Evolutionary conservation across 2,329 filamentous ascomycete genomes (phyloP), one percentile per base, ranked within the genome.

Genomic region (Colletotrichum lentis): DNA sequence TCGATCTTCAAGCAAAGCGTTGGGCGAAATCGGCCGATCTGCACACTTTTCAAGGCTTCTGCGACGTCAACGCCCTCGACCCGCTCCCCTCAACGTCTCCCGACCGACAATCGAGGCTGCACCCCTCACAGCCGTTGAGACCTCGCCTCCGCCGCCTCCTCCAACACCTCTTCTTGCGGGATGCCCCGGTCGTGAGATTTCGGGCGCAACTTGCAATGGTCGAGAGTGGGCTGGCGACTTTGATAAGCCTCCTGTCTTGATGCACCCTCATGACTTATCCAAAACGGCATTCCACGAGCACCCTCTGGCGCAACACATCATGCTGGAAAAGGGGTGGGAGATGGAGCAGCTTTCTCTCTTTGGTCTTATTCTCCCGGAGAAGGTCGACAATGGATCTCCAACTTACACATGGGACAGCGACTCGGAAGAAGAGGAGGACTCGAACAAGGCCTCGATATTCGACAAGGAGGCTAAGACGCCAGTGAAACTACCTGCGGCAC

Each of bases 131-230:
- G 35, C 27, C 11, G 54, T 46, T 16, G 59, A 43, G 27, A 52
- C 6, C 55, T 18, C 22, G 41, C 7, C 56, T 16, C 35, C 10
- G 22, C 62, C 66, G n/a, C 58, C 61, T 14, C 49, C 67, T 37
- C 24, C 66, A 10, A 61, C 47, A 11, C 94, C 80, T 85, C 73
- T 81, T 0, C 73, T 81, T 11, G 73, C 70, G 57, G 78, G 80
- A 6, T 76, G 79, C 63, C 79, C 80, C 0, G 80, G 80, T 2
- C 75, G 79, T 60, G 80, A 81, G 59, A 69, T 81, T 11, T 78
- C 78, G 0, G 74, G 73, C 3, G 76, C 80, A 16, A 79, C 77
- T 56, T 81, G 78, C 1, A 78, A 81, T 37, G 75, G 74, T 5
- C 76, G 77, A 16, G 73, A 73, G 3, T 79, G 80, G 68, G 71